Base-by-base conservation (phyloP, 2,329 filamentous ascomycete genomes). In the Coleophoma crateriformis region DNA sequence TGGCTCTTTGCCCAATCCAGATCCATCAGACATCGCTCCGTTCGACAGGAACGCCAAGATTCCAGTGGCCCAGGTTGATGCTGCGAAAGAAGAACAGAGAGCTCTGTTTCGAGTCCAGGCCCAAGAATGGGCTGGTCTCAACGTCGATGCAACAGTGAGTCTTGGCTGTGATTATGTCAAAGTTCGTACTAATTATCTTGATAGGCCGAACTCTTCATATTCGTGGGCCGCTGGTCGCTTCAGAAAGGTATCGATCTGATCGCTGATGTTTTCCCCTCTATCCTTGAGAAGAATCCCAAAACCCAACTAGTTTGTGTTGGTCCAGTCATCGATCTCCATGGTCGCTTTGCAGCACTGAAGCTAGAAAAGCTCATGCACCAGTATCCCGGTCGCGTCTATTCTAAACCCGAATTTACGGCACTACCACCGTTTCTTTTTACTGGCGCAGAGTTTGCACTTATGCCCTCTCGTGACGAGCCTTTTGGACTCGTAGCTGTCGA, bases 191-290 rank as follows among this genome's bases (percentile, higher is more conserved):
- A 44, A 44, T 17, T 13, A n/a, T 27, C 27, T 7, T 7, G 5
- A 12, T 27, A 44, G 41, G 81, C 82, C 1, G 80, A 85, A 52
- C 70, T 86, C 12, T 77, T 85, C 54, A 82, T 85, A 7, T 86
- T 86, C 56, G 82, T 85, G 46, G 82, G 82, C 50, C 77, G 82
- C 53, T 86, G 82, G 82, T 82, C 77, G 12, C 77, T 82, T 71
- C 82, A 86, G 58, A 86, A 86, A 63, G 82, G 82, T 45, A 74
- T 85, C 46, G 82, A 86, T 60, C 68, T 85, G 42, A 85, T 86
- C 54, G 82, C 82, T 15, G 82, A 85, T 58, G 79, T 85, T 34
- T 82, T 85, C 64, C 81, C 82, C n/a, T 73, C 74, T 22, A 71
- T 85, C 19, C 70, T 85, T 2, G 81, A 85, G 58, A 71, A 77